These are phyloP conservation scores for Sonneratia caseolaris DNA, from an alignment of 345 rosid genomes.

Conservation along the genomic window DNA sequence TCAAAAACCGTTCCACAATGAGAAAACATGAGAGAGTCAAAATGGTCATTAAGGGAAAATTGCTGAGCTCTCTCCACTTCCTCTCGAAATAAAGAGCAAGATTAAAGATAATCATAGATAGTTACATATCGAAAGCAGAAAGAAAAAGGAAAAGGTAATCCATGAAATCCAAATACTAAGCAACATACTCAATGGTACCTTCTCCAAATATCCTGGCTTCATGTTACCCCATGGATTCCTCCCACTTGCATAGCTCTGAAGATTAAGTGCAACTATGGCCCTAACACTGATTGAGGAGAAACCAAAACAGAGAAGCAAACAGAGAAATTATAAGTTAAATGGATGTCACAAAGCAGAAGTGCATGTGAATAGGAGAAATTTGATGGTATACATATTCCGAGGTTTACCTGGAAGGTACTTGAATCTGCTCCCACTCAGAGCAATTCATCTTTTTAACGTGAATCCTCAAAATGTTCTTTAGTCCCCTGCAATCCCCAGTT, in stretches of 20 bases:
- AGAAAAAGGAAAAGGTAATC: background rate
- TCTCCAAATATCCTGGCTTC: conserved; percentile 73
- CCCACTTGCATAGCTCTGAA: conserved; percentile 90
- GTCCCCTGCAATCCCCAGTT: conserved; percentile 45
- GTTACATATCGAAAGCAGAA: background rate
- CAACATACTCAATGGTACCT: conserved; percentile 29
- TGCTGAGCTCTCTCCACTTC: background rate
- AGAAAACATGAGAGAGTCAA: background rate
- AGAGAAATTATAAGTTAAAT: background rate
- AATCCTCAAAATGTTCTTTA: conserved; percentile 74
- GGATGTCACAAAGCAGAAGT: background rate
- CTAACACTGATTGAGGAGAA: conserved; percentile 46
- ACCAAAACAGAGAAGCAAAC: background rate
- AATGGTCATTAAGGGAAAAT: background rate
- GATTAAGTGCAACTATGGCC: conserved; percentile 87
- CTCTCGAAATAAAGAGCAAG: background rate
- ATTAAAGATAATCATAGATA: background rate
- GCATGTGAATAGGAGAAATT: background rate
- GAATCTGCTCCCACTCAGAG: conserved; percentile 83
- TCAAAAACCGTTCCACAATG: background rate
- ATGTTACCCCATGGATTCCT: conserved; percentile 93
- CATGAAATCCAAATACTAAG: background rate
- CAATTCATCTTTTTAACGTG: conserved; percentile 66
- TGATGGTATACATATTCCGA: background rate
- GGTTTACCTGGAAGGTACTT: conserved; percentile 82